Percentiles rank a stretch among this genome's conserved stretches.
Conservation (phyloP, 345 rosid genomes). For the Lepidium aucheri region DNA sequence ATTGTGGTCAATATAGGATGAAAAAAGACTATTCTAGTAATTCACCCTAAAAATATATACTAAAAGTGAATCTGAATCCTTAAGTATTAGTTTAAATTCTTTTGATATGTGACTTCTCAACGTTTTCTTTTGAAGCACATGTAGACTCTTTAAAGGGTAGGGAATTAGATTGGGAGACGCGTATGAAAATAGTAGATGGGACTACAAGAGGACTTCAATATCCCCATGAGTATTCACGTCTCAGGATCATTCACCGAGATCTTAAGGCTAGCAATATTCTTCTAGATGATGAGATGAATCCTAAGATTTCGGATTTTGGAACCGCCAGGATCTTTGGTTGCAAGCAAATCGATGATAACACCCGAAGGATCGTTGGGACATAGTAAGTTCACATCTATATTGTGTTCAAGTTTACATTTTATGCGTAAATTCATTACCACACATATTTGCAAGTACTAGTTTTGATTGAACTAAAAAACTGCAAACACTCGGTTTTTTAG, state of each 20-base stretch:
- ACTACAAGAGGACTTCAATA: conserved; percentile 4
- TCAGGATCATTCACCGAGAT: conserved; percentile 10
- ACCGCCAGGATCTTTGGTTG: conserved; percentile 1
- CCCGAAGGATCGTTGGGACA: background rate
- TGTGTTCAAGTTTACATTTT: background rate
- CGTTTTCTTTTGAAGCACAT: background rate
- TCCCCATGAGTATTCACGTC: background rate
- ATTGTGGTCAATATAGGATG: too few relatives aligned
- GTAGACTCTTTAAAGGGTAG: background rate
- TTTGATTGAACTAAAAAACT: too few relatives aligned
- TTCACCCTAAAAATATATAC: too few relatives aligned
- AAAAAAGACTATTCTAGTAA: too few relatives aligned
- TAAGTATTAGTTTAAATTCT: too few relatives aligned
- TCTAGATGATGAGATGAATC: background rate
- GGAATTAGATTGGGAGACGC: background rate
- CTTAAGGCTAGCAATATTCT: conserved; percentile 1
- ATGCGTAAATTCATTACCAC: too few relatives aligned
- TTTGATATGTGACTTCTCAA: background rate
- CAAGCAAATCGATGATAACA: background rate
- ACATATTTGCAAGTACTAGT: too few relatives aligned
- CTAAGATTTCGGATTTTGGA: conserved; percentile 3
- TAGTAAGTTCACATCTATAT: background rate
- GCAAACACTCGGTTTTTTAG: too few relatives aligned
- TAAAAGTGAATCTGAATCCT: background rate
- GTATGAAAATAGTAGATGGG: background rate